A percentile compares a stretch with the other conserved stretches of the same genome.
Evolutionary conservation across 306 rosid species (phyloP).

Genomic region (Vachellia pachyceras): DNA sequence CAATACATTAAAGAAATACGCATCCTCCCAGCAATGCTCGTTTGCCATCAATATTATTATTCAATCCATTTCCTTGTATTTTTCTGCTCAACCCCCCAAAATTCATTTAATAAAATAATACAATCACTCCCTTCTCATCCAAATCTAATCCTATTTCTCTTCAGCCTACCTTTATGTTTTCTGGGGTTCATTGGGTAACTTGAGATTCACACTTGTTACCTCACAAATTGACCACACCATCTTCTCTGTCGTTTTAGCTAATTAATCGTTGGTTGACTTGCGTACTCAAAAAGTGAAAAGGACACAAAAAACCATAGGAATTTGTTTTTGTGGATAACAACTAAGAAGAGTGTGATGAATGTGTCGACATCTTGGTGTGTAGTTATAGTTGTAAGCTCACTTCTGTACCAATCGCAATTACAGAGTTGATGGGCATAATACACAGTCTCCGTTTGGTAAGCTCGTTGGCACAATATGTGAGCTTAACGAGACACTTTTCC

Average conservation of each 20-base stretch:
- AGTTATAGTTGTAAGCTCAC: no score
- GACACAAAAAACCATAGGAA: not conserved
- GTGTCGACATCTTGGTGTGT: no score
- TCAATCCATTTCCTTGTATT: conserved; percentile 22
- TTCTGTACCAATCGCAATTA: no score
- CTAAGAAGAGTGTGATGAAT: not conserved
- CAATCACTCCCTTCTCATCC: conserved; percentile 42
- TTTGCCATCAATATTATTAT: conserved; percentile 39
- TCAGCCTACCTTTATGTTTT: not conserved
- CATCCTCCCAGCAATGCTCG: conserved; percentile 42
- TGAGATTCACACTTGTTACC: not conserved
- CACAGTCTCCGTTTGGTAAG: no score
- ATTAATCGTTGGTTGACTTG: not conserved
- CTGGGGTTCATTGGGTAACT: not conserved
- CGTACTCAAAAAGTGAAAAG: not conserved
- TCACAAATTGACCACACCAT: not conserved
- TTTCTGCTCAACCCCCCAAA: conserved; percentile 18
- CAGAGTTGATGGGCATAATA: no score
- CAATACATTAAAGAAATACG: not conserved
- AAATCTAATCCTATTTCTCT: conserved; percentile 14
- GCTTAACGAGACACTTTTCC: no score
- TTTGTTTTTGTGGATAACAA: not conserved
- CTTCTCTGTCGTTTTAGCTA: not conserved
- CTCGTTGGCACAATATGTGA: no score
- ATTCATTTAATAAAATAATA: conserved; percentile 9